Conservation (phyloP, 2,329 filamentous ascomycete species). For the Teratosphaeria viscida region DNA sequence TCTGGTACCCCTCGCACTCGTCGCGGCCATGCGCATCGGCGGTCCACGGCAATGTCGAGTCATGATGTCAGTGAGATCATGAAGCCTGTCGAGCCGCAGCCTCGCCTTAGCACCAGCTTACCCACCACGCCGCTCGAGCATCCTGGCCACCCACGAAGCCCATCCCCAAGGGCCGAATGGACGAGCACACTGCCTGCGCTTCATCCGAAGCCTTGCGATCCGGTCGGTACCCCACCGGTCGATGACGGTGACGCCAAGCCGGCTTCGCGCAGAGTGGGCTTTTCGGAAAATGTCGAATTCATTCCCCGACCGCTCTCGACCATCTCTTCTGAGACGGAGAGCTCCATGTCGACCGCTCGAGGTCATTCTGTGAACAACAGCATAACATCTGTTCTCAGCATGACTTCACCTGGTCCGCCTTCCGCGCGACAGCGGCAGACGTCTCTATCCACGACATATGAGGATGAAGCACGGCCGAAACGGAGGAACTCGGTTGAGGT, state of each 20-base stretch:
- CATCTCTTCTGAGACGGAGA: constrained; percentile 75
- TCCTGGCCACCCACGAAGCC: constrained; percentile 3
- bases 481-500: constrained; percentile 32
- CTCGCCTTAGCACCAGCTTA: constrained; percentile 21
- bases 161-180: neutral
- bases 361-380: constrained; percentile 69
- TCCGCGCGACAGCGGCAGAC: constrained; percentile 32
- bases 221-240: constrained; percentile 7
- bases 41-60: constrained; percentile 71
- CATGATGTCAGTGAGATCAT: constrained; percentile 68
- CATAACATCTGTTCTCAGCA: constrained; percentile 65
- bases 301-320: constrained; percentile 74
- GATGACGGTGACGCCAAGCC: constrained; percentile 21
- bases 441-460: constrained; percentile 30
- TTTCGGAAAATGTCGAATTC: constrained; percentile 74
- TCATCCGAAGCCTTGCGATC: constrained; percentile 7
- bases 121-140: constrained; percentile 26
- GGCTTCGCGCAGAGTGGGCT: constrained; percentile 56
- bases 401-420: constrained; percentile 39
- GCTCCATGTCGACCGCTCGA: constrained; percentile 57
- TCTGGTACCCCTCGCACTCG: constrained; percentile 43
- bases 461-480: constrained; percentile 46
- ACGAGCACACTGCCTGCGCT: neutral
- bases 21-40: constrained; percentile 67
- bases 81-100: constrained; percentile 30